Percentiles rank a stretch among this genome's conserved stretches.
These are phyloP conservation scores for Suhomyces pyralidae DNA, from an alignment of 805 yeast species.

Conservation along the genomic window DNA sequence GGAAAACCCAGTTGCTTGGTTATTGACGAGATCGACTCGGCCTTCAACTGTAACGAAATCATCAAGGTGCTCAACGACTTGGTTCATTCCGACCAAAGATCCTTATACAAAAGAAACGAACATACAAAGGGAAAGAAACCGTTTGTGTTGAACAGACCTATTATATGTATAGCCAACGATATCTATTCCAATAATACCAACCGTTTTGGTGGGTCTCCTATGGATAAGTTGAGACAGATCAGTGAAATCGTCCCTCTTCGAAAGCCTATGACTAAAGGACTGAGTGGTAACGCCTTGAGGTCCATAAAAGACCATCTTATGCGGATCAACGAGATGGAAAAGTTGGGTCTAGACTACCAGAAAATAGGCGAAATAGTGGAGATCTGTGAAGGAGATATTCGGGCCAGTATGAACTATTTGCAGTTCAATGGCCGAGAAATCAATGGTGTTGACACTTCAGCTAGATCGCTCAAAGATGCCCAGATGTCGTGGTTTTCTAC, in stretches of 20 bases:
- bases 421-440: constrained; percentile 52
- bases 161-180: constrained; percentile 90
- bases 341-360: constrained; percentile 44
- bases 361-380: constrained; percentile 64
- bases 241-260: constrained; percentile 71
- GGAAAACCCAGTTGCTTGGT: constrained; percentile 79
- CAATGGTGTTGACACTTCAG: background rate
- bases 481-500: constrained; percentile 65
- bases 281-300: constrained; percentile 33
- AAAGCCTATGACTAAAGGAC: constrained; percentile 50
- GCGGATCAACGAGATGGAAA: constrained; percentile 55
- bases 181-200: constrained; percentile 50
- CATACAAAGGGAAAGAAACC: constrained; percentile 22
- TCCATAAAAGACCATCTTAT: constrained; percentile 39
- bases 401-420: constrained; percentile 79
- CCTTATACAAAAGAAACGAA: constrained; percentile 25
- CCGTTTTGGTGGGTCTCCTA: constrained; percentile 39
- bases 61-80: constrained; percentile 56
- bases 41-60: constrained; percentile 36
- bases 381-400: constrained; percentile 73
- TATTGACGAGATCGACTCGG: constrained; percentile 80
- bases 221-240: constrained; percentile 69
- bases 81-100: constrained; percentile 53
- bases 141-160: constrained; percentile 65
- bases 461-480: constrained; percentile 48